Evolutionary conservation across 306 rosid species (phyloP).

Genomic region (Astragalus membranaceus): DNA sequence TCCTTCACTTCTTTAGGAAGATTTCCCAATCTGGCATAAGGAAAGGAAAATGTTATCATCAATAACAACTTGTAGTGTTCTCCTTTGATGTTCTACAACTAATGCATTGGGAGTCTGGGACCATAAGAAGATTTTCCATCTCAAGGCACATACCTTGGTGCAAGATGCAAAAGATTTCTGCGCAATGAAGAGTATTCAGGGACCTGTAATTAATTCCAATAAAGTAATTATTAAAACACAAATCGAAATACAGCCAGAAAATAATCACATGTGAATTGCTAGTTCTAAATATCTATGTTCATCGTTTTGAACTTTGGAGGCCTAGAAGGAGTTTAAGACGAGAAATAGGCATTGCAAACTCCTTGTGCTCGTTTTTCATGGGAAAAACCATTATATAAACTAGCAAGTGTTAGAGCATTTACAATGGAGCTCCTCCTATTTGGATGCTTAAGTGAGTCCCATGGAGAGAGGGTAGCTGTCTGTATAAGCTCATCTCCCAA

Average conservation of each 20-base stretch:
- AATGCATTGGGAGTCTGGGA: background rate
- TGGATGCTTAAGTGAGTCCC: too few species aligned
- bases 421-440: too few species aligned
- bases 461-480: too few species aligned
- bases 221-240: constrained; percentile 12
- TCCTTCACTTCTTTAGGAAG: constrained; percentile 70
- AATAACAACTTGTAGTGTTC: background rate
- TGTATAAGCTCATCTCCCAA: too few species aligned
- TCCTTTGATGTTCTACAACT: background rate
- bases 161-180: constrained; percentile 59
- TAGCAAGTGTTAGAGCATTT: background rate
- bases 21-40: constrained; percentile 54
- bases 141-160: constrained; percentile 53
- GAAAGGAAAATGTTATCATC: background rate
- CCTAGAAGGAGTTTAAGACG: background rate
- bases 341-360: background rate
- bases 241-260: background rate
- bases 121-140: background rate
- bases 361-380: background rate
- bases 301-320: background rate
- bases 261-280: background rate
- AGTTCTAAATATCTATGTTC: constrained; percentile 12
- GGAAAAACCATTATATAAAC: background rate
- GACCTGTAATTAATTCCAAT: constrained; percentile 26
- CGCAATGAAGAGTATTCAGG: constrained; percentile 72